Percentiles rank a stretch among this genome's conserved stretches.
Conservation (phyloP, 495 filamentous ascomycete genomes). For the Penicillium robsamsonii region DNA sequence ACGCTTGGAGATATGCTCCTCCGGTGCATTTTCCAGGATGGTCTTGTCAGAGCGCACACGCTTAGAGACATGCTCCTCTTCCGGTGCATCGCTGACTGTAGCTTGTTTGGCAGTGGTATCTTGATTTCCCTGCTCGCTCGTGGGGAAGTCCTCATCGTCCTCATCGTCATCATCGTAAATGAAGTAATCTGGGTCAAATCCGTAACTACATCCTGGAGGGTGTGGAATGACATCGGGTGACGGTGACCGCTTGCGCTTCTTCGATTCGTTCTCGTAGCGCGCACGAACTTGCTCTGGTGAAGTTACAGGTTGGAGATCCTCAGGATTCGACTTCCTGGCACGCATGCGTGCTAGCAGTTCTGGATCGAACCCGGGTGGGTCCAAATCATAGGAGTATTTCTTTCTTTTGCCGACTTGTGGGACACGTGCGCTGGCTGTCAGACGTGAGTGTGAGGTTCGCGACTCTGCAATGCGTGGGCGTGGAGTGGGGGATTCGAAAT, state of each 20-base stretch:
- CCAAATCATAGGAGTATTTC: conserved; percentile 4
- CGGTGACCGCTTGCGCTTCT: conserved; percentile 42
- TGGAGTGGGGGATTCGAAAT: background rate
- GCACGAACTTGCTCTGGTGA: background rate
- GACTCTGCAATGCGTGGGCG: background rate
- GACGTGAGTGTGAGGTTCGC: background rate
- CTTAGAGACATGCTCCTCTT: conserved; percentile 1
- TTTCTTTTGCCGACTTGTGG: background rate
- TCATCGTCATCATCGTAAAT: conserved; percentile 34
- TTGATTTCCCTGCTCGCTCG: conserved; percentile 8
- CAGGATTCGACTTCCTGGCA: background rate
- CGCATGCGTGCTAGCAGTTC: conserved; percentile 10
- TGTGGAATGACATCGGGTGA: conserved; percentile 49
- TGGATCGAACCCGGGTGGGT: conserved; percentile 3
- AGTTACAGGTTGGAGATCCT: background rate
- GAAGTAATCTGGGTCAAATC: conserved; percentile 46
- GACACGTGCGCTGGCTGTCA: background rate
- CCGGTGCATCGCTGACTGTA: background rate
- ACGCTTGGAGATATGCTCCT: background rate
- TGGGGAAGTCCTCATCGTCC: conserved; percentile 29
- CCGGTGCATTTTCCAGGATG: background rate
- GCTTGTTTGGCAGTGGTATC: background rate
- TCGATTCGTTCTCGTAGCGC: conserved; percentile 5
- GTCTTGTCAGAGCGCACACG: background rate
- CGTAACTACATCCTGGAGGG: conserved; percentile 44